phyloP scores from a whole-genome alignment of 768 basidiomycete genomes.

The Pleurotus tuber-regium region DNA sequence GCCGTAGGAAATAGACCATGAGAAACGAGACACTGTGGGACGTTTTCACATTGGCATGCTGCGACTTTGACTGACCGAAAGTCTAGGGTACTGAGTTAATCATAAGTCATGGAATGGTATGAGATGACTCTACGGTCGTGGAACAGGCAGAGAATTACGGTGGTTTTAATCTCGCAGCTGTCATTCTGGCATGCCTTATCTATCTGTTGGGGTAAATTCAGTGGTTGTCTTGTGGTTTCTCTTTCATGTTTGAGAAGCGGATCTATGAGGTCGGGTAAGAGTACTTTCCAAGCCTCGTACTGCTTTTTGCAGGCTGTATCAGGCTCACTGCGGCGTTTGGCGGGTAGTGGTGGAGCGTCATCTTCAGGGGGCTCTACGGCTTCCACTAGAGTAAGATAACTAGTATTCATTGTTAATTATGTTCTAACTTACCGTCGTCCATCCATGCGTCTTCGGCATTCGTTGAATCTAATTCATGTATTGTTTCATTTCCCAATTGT shows the following conservation, averaged over 20 bases:
- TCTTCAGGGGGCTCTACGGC: no score
- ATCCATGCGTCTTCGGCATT: no score
- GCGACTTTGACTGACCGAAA: conserved; percentile 4
- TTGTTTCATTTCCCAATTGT: no score
- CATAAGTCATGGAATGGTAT: background rate
- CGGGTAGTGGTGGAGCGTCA: no score
- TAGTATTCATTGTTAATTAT: no score
- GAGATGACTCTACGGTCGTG: conserved; percentile 7
- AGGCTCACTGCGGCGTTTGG: no score
- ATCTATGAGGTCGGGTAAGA: conserved; percentile 9
- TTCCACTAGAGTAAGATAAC: no score
- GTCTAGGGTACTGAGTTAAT: conserved; percentile 1
- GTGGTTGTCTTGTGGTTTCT: background rate
- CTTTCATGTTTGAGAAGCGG: conserved; percentile 3
- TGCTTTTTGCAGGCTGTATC: no score
- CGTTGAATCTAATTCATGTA: no score
- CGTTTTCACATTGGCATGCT: conserved; percentile 3
- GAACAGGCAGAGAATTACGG: conserved; percentile 5
- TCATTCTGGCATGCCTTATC: background rate
- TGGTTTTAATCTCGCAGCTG: background rate
- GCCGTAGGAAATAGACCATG: conserved; percentile 16
- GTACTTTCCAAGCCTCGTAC: conserved; percentile 4
- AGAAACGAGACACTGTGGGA: conserved; percentile 9
- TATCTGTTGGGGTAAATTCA: background rate
- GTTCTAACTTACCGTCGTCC: no score